These are phyloP conservation scores for Nepenthes gracilis DNA, from an alignment of 148 eudicot species.

Conservation along the genomic window DNA sequence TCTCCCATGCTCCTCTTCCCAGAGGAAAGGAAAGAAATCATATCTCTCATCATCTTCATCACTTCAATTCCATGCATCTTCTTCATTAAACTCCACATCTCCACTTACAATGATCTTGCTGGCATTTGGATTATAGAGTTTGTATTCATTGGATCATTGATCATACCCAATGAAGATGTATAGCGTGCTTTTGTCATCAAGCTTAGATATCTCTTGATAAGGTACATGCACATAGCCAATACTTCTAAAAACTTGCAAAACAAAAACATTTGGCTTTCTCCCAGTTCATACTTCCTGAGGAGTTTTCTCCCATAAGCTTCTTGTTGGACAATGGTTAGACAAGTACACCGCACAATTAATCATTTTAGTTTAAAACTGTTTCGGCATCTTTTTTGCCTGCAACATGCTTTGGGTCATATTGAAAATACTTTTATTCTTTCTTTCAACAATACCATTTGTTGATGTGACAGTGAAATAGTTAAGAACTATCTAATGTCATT, in stretches of 20 bases:
- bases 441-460: neutral
- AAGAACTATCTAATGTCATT: neutral
- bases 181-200: neutral
- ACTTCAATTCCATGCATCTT: no score
- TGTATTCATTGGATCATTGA: neutral
- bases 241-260: neutral
- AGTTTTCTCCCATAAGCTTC: neutral
- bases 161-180: neutral
- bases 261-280: neutral
- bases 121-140: neutral
- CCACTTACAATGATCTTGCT: neutral
- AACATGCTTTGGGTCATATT: neutral
- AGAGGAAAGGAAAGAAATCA: neutral
- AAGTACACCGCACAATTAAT: neutral
- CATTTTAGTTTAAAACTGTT: neutral
- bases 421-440: neutral
- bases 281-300: neutral
- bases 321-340: neutral
- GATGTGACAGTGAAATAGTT: neutral
- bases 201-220: neutral
- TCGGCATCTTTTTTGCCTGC: neutral
- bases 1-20: neutral
- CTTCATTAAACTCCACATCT: neutral
- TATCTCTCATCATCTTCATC: neutral
- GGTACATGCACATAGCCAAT: neutral